phyloP scores from a whole-genome alignment of 306 rosid species.

The Carpinus viminea region DNA sequence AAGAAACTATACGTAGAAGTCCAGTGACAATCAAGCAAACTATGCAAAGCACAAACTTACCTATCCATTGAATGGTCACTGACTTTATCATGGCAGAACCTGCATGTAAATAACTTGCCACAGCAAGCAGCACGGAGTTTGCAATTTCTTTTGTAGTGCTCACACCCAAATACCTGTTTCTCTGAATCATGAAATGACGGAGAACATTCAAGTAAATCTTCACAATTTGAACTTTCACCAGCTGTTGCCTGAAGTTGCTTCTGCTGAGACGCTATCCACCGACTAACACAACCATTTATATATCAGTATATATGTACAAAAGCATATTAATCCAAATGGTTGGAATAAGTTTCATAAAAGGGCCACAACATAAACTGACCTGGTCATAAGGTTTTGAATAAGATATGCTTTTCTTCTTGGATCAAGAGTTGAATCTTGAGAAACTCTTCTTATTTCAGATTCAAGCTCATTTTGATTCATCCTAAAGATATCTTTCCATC shows the following conservation, averaged over 20 bases:
- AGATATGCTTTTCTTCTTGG: slow-evolving; percentile 76
- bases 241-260: slow-evolving; percentile 50
- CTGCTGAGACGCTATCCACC: slow-evolving; percentile 84
- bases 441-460: slow-evolving; percentile 62
- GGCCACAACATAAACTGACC: slow-evolving; percentile 35
- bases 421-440: slow-evolving; percentile 65
- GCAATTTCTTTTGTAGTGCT: slow-evolving; percentile 77
- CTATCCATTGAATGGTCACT: slow-evolving; percentile 84
- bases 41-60: slow-evolving; percentile 34
- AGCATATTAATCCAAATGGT: slow-evolving; percentile 11
- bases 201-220: slow-evolving; percentile 41
- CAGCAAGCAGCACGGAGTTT: slow-evolving; percentile 82
- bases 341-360: background rate
- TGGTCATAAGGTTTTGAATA: slow-evolving; percentile 48
- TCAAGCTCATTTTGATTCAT: slow-evolving; percentile 55
- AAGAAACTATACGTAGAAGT: background rate
- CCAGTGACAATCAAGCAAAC: background rate
- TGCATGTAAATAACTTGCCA: slow-evolving; percentile 66
- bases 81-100: slow-evolving; percentile 79
- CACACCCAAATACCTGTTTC: slow-evolving; percentile 58
- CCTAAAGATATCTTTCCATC: slow-evolving; percentile 76
- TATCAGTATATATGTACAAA: slow-evolving; percentile 21
- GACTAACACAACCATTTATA: slow-evolving; percentile 31
- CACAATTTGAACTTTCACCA: slow-evolving; percentile 48
- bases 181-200: slow-evolving; percentile 54